These are phyloP conservation scores for Purshia tridentata DNA, from an alignment of 306 rosid genomes.

Conservation along the genomic window DNA sequence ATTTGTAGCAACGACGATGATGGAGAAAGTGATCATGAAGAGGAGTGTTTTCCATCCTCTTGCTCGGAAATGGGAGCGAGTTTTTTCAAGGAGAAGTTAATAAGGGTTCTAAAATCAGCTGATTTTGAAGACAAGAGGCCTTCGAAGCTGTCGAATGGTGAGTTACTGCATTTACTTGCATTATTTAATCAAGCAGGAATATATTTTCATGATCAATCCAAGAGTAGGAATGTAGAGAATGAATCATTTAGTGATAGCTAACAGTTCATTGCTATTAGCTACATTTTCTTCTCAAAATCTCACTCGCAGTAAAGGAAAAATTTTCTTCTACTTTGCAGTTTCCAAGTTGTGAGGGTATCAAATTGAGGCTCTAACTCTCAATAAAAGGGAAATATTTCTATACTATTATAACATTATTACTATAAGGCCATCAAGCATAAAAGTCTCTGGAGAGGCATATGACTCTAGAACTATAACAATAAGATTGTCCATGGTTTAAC, in stretches of 20 bases:
- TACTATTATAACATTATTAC: no score
- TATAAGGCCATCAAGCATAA: no score
- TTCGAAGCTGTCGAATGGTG: constrained; percentile 56
- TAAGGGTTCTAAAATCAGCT: constrained; percentile 52
- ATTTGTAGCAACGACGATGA: neutral
- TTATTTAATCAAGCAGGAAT: constrained; percentile 73
- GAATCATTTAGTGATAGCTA: constrained; percentile 1
- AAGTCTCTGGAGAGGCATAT: no score
- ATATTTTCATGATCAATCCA: constrained; percentile 46
- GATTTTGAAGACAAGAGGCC: constrained; percentile 75
- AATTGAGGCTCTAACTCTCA: neutral
- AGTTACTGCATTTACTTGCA: constrained; percentile 54
- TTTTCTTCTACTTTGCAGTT: neutral
- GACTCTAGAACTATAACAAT: no score
- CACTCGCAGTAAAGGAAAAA: neutral
- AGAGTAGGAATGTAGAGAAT: constrained; percentile 24
- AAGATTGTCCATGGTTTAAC: no score
- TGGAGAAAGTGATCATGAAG: constrained; percentile 21
- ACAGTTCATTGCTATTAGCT: neutral
- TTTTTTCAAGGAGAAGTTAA: constrained; percentile 42
- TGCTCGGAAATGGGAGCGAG: constrained; percentile 26
- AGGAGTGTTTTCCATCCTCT: constrained; percentile 14
- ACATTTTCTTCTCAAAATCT: neutral
- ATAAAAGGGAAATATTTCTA: neutral
- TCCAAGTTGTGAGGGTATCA: neutral